Evolutionary conservation across 2,329 filamentous ascomycete species (phyloP).

Genomic region (Paecilomyces sp.): DNA sequence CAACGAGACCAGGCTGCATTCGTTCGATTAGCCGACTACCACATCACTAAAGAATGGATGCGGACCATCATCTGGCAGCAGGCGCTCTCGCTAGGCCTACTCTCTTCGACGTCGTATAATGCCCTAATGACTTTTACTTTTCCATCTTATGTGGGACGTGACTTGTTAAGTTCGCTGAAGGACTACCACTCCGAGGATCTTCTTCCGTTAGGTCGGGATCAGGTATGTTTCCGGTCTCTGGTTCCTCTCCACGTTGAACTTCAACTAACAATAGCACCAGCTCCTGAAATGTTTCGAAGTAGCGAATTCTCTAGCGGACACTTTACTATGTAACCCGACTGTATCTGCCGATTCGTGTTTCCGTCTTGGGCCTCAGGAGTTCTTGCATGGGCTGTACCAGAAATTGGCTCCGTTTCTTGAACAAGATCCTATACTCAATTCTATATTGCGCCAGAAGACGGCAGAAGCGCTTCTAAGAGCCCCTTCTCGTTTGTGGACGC

Average conservation of each 20-base stretch:
- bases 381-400: slow-evolving; percentile 22
- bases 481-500: slow-evolving; percentile 15
- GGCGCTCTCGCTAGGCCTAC: slow-evolving; percentile 15
- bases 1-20: slow-evolving; percentile 7
- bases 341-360: slow-evolving; percentile 2
- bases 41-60: slow-evolving; percentile 26
- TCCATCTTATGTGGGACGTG: slow-evolving; percentile 16
- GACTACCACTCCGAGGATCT: slow-evolving; percentile 17
- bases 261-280: slow-evolving; percentile 5
- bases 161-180: slow-evolving; percentile 17
- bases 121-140: slow-evolving; percentile 19
- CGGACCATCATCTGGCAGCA: slow-evolving; percentile 25
- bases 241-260: neutral
- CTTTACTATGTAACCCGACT: slow-evolving; percentile 12
- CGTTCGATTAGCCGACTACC: slow-evolving; percentile 19
- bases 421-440: slow-evolving; percentile 17
- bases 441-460: slow-evolving; percentile 20
- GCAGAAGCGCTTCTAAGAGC: slow-evolving; percentile 18
- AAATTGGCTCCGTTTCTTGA: slow-evolving; percentile 21
- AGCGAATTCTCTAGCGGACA: slow-evolving; percentile 23
- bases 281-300: slow-evolving; percentile 26
- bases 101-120: slow-evolving; percentile 16
- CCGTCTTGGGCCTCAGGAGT: slow-evolving; percentile 19
- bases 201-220: slow-evolving; percentile 22
- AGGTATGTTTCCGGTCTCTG: slow-evolving; percentile 12